phyloP scores from a whole-genome alignment of 108 stramenopile genomes.

The Nannochloropsis gaditana region DNA sequence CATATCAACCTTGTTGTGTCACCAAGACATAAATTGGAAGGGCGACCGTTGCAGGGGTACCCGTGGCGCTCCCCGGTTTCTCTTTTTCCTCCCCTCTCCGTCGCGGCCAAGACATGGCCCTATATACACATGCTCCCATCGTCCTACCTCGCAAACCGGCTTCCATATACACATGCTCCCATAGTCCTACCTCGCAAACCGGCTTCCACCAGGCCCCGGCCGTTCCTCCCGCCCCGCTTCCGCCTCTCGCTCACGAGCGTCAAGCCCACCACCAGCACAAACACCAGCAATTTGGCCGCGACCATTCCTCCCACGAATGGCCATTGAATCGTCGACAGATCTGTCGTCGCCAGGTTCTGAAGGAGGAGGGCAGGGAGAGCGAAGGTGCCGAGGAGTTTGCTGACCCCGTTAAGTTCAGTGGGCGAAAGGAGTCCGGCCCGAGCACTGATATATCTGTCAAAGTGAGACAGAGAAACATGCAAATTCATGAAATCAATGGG shows the following conservation, averaged over 20 bases:
- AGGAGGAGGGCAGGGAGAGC: neutral
- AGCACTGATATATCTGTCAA: neutral
- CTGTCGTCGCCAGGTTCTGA: neutral
- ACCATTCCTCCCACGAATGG: neutral
- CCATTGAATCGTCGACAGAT: neutral
- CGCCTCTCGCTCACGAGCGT: neutral
- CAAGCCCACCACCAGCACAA: neutral
- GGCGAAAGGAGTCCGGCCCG: neutral
- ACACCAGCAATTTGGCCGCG: neutral
- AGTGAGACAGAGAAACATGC: too few species aligned
- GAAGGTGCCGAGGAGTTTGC: slow-evolving; percentile 14
- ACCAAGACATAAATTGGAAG: neutral
- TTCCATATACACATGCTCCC: too few species aligned
- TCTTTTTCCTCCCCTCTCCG: neutral
- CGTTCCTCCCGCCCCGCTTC: neutral
- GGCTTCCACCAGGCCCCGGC: neutral
- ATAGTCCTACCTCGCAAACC: neutral
- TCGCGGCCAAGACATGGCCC: too few species aligned
- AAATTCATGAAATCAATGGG: too few species aligned
- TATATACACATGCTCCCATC: too few species aligned
- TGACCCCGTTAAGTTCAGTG: neutral
- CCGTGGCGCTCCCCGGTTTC: neutral
- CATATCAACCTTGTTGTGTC: too few species aligned
- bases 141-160: slow-evolving; percentile 3
- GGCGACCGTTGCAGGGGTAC: neutral